Percentiles rank a stretch among this genome's conserved stretches.
Evolutionary conservation across 2,329 filamentous ascomycete species (phyloP).

Genomic region (Dichotomopilus funicola): DNA sequence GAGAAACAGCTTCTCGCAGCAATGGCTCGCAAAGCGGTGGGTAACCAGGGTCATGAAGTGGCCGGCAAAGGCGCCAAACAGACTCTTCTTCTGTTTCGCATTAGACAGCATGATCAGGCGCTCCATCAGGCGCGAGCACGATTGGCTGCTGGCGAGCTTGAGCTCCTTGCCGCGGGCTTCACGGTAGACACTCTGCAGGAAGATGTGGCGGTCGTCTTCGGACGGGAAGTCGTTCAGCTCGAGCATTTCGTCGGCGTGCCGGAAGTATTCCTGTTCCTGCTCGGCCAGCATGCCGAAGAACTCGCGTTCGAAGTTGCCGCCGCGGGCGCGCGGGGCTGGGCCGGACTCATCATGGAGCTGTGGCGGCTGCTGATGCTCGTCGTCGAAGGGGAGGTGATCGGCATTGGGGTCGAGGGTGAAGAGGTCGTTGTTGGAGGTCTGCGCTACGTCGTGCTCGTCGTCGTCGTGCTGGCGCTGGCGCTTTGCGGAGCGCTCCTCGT

Average conservation of each 20-base stretch:
- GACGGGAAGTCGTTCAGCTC: constrained; percentile 82
- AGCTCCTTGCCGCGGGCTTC: constrained; percentile 90
- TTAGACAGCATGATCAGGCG: constrained; percentile 77
- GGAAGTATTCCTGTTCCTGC: constrained; percentile 94
- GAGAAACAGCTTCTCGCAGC: constrained; percentile 88
- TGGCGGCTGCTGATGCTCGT: constrained; percentile 12
- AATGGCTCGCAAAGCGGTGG: constrained; percentile 95
- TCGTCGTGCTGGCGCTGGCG: constrained; percentile 22
- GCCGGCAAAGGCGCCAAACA: constrained; percentile 79
- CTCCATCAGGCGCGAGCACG: constrained; percentile 89
- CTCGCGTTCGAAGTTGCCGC: constrained; percentile 48
- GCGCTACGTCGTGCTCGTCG: neutral
- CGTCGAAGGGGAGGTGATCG: constrained; percentile 24
- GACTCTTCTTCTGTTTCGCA: constrained; percentile 70
- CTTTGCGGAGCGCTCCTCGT: constrained; percentile 24
- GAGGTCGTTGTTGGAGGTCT: constrained; percentile 3
- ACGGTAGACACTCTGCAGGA: constrained; percentile 74
- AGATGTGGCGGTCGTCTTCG: constrained; percentile 62
- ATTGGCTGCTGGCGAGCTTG: constrained; percentile 93
- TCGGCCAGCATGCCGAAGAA: constrained; percentile 93
- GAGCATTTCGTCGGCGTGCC: constrained; percentile 79
- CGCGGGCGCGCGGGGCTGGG: constrained; percentile 1
- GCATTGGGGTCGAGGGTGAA: constrained; percentile 8
- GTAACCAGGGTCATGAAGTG: constrained; percentile 88
- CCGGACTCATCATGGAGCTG: neutral